Base-by-base conservation (phyloP, 352 stramenopile species). In the Halophytophthora polymorphica region DNA sequence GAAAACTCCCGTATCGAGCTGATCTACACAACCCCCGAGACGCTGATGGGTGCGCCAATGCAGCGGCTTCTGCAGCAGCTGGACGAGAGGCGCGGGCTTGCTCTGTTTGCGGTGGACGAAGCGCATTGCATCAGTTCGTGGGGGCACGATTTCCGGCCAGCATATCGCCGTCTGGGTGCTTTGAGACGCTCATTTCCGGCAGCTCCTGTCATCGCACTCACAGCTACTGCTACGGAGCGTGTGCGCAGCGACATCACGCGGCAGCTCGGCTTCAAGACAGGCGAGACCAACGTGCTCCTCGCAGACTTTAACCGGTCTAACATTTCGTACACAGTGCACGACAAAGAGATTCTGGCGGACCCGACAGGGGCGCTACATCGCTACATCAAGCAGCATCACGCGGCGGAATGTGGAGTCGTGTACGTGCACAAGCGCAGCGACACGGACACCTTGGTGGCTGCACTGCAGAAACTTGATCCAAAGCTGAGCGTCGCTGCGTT, bases 91-190 rank as follows among this genome's bases (percentile, higher is more conserved):
- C 45, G 63, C 1, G 71, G 50, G 0, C 52, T 82, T 25, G 65
- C 72, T 29, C 80, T 72, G 53, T 96, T 66, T 72, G 78, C 64
- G 45, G 51, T 97, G 28, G 92, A 98, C 50, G 92, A 98, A 55
- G 89, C 88, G 4, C 92, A 98, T 55, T 98, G 90, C 64, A 86
- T 98, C 61, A 95, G 81, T 28, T 86, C 96, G 10, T 97, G 87
- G 88, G 76, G 33, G 56, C 75, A 96, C 62, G 90, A 97, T 64
- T 98, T 98, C 55, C 71, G 92, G 1, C 84, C 88, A 5, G 69
- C 74, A 42, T 88, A 86, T 50, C 71, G 66, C 4, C 66, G 66
- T 8, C 45, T 88, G 36, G 71, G 76, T 1, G 58, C 48, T 17
- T 28, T 88, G 17, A 75, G 74, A 6, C 49, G 46, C 2, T 21